Percentiles rank a stretch among this genome's conserved stretches.
Conservation (phyloP, 371 early-diverging fungal genomes). For the Batkoa obscura region DNA sequence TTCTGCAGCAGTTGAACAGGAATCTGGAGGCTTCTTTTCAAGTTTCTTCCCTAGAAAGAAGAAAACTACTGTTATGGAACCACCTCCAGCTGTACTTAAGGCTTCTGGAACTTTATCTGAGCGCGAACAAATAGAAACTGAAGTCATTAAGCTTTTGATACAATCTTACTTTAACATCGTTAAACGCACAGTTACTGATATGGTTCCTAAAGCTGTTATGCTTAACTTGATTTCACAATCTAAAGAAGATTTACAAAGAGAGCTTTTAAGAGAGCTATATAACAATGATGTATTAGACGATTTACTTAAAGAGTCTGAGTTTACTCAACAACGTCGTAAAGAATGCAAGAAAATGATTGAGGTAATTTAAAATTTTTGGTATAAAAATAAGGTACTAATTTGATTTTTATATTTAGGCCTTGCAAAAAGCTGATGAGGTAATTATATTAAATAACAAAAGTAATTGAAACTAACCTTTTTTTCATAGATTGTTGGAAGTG, state of each 20-base stretch:
- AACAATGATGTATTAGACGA: slow-evolving; percentile 79
- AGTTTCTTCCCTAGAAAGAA: slow-evolving; percentile 71
- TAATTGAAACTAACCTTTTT: too few species aligned
- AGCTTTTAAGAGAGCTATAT: slow-evolving; percentile 89
- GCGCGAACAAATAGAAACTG: slow-evolving; percentile 91
- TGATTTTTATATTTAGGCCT: slow-evolving; percentile 18
- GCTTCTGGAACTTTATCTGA: slow-evolving; percentile 88
- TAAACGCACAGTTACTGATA: slow-evolving; percentile 91
- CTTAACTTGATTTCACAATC: slow-evolving; percentile 80
- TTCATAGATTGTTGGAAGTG: too few species aligned
- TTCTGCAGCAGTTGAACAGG: not conserved
- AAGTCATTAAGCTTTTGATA: slow-evolving; percentile 94
- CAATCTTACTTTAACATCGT: slow-evolving; percentile 93
- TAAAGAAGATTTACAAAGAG: slow-evolving; percentile 85
- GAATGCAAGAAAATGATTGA: slow-evolving; percentile 97
- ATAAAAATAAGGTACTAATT: not conserved
- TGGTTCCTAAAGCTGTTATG: slow-evolving; percentile 99
- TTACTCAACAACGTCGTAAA: slow-evolving; percentile 69
- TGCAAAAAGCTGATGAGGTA: slow-evolving; percentile 89
- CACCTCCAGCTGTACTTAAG: slow-evolving; percentile 87
- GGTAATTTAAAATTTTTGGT: slow-evolving; percentile 12
- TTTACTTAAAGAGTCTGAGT: slow-evolving; percentile 85
- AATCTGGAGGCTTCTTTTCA: slow-evolving; percentile 71
- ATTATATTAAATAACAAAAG: not conserved
- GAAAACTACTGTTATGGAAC: slow-evolving; percentile 58